phyloP scores from a whole-genome alignment of 169 alveolate species.

The Eimeria tenella region DNA sequence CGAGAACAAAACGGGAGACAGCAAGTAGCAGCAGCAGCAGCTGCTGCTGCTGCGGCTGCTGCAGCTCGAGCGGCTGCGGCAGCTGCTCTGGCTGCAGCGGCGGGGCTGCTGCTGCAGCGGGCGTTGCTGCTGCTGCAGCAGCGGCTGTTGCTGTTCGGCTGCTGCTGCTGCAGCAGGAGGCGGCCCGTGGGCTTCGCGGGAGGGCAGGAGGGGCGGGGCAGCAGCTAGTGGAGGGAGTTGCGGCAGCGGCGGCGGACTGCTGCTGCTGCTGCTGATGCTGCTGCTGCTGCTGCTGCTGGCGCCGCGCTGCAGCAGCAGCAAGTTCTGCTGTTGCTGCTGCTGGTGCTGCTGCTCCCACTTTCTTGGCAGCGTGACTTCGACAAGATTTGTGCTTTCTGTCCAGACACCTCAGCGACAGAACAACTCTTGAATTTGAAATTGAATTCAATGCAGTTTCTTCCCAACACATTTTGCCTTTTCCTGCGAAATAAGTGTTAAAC shows the following conservation, averaged over 20 bases:
- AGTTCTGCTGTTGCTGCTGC: neutral
- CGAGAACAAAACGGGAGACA: constrained; percentile 79
- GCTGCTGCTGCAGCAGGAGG: neutral
- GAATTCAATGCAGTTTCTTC: too few relatives aligned
- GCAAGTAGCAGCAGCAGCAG: constrained; percentile 31
- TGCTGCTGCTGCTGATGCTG: neutral
- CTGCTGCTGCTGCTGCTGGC: neutral
- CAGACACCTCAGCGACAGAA: neutral
- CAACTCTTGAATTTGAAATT: too few relatives aligned
- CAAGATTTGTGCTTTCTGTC: neutral
- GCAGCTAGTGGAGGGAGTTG: neutral
- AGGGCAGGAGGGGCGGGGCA: too few relatives aligned
- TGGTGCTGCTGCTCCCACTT: neutral
- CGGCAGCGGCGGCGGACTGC: neutral
- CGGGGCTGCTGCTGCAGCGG: neutral
- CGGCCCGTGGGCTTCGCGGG: neutral
- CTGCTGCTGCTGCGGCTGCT: neutral
- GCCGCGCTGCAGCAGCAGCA: neutral
- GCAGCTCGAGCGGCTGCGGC: neutral
- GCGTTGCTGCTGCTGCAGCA: neutral
- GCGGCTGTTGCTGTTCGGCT: neutral
- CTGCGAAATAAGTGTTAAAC: too few relatives aligned
- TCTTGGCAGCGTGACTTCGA: too few relatives aligned
- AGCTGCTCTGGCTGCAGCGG: neutral
- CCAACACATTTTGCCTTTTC: too few relatives aligned